Conservation (phyloP, 2,329 filamentous ascomycete genomes). For the Hypoxylon sp. region DNA sequence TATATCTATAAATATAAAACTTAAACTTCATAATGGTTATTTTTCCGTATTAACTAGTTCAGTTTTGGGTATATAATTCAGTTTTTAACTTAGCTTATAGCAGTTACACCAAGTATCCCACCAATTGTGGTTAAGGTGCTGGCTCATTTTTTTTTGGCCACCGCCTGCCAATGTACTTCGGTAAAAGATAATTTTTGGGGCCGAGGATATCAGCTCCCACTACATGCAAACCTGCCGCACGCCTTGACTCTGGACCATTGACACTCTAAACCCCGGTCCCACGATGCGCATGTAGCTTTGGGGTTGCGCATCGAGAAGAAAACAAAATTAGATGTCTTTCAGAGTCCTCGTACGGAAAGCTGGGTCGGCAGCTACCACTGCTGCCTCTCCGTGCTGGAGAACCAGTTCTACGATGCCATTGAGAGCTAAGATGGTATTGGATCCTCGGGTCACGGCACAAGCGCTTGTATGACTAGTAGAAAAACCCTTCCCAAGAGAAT, state of each 20-base stretch:
- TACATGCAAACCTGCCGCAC: slow-evolving; percentile 19
- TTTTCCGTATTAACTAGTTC: too few species aligned
- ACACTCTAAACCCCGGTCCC: slow-evolving; percentile 29
- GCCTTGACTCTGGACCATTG: slow-evolving; percentile 21
- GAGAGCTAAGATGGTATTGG: slow-evolving; percentile 77
- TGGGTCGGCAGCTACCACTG: slow-evolving; percentile 64
- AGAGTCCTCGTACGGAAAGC: slow-evolving; percentile 68
- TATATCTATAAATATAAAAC: too few species aligned
- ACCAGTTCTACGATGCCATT: slow-evolving; percentile 78
- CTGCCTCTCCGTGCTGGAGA: slow-evolving; percentile 61
- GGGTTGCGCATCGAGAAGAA: slow-evolving; percentile 56
- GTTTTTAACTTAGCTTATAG: too few species aligned
- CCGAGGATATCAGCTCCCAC: slow-evolving; percentile 30
- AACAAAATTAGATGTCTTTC: slow-evolving; percentile 70
- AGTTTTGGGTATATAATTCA: too few species aligned
- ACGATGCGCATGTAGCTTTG: slow-evolving; percentile 55
- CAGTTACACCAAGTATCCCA: too few species aligned
- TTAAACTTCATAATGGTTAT: too few species aligned
- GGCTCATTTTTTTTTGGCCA: too few species aligned
- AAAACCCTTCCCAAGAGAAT: background rate
- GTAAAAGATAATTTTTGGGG: slow-evolving; percentile 44
- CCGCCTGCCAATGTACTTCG: slow-evolving; percentile 17
- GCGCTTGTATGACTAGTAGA: slow-evolving; percentile 63
- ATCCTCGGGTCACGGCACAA: slow-evolving; percentile 68
- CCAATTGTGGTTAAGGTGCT: too few species aligned